phyloP scores from a whole-genome alignment of 805 yeast species.

The Starmera dryadoides region DNA sequence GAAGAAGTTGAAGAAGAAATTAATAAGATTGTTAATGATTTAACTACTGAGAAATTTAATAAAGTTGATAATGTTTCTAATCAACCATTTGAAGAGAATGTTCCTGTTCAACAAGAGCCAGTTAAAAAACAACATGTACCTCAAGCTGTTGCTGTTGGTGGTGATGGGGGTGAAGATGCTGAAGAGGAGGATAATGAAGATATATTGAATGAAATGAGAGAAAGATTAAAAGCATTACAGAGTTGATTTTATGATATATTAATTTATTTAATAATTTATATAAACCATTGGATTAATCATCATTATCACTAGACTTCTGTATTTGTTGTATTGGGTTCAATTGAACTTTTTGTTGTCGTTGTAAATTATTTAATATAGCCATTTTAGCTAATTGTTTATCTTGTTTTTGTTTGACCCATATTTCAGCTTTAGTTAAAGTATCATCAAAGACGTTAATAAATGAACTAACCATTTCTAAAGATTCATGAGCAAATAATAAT shows the following conservation, averaged over 20 bases:
- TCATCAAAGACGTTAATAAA: constrained; percentile 82
- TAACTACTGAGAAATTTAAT: constrained; percentile 34
- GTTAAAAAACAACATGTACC: too few species aligned
- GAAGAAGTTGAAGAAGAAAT: constrained; percentile 60
- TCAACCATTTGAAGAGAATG: constrained; percentile 15
- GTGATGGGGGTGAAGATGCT: constrained; percentile 34
- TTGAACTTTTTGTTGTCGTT: neutral
- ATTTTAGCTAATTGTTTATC: constrained; percentile 25
- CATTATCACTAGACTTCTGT: neutral
- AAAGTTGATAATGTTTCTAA: constrained; percentile 30
- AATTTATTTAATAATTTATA: too few species aligned
- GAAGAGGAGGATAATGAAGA: constrained; percentile 63
- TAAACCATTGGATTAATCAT: too few species aligned
- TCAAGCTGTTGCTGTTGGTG: too few species aligned
- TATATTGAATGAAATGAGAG: constrained; percentile 80
- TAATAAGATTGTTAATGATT: constrained; percentile 47
- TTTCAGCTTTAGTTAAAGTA: constrained; percentile 77
- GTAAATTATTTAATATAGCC: constrained; percentile 16
- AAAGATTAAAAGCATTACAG: constrained; percentile 80
- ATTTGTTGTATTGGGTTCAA: neutral
- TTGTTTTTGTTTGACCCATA: constrained; percentile 58
- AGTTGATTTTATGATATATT: constrained; percentile 28
- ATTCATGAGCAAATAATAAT: constrained; percentile 78
- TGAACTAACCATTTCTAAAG: constrained; percentile 74
- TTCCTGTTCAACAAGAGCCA: constrained; percentile 10